Percentiles rank a stretch among this genome's conserved stretches.
These are phyloP conservation scores for Populus alba DNA, from an alignment of 345 rosid genomes.

Conservation along the genomic window DNA sequence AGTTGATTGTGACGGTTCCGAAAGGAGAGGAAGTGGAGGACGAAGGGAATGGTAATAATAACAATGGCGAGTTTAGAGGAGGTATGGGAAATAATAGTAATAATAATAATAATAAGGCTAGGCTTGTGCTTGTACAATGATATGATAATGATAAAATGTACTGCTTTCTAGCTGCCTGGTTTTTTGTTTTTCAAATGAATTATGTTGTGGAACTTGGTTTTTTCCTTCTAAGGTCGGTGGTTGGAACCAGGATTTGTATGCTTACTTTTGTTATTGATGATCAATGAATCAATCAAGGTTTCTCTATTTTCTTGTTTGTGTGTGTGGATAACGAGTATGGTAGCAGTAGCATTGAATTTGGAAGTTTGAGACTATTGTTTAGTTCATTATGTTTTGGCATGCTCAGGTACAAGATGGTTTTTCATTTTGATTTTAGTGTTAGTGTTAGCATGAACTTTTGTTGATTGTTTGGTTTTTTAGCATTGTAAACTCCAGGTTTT, in stretches of 20 bases:
- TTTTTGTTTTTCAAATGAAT: conserved; percentile 14
- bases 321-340: neutral
- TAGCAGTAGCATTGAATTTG: conserved; percentile 6
- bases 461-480: neutral
- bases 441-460: neutral
- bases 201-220: conserved; percentile 22
- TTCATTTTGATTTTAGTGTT: neutral
- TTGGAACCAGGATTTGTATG: conserved; percentile 12
- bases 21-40: conserved; percentile 50
- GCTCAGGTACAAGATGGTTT: neutral
- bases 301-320: neutral
- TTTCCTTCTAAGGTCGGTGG: conserved; percentile 14
- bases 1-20: conserved; percentile 85
- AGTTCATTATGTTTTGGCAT: conserved; percentile 4
- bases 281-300: conserved; percentile 25
- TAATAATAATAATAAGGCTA: conserved; percentile 23
- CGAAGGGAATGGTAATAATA: conserved; percentile 30
- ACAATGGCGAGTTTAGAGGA: conserved; percentile 56
- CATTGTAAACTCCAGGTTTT: neutral
- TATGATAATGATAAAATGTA: conserved; percentile 2
- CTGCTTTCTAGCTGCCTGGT: conserved; percentile 13
- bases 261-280: conserved; percentile 16
- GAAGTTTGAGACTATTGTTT: neutral
- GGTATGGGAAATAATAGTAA: conserved; percentile 53
- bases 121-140: conserved; percentile 93